Evolutionary conservation across 1,139 yeast genomes (phyloP).

Genomic region (Candida dubliniensis): DNA sequence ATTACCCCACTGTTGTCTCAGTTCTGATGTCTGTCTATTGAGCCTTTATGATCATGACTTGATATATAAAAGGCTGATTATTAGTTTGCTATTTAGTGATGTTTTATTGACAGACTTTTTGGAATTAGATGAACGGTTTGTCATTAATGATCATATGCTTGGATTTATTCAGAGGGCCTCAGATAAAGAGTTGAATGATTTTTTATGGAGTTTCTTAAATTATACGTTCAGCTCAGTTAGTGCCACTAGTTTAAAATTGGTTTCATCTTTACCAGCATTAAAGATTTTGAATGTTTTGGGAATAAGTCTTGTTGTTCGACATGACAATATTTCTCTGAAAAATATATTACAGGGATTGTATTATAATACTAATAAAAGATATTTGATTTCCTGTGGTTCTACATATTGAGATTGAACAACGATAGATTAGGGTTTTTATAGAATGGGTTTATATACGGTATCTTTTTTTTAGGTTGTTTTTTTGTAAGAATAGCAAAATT

Average conservation of each 20-base stretch:
- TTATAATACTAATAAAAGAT: slow-evolving; percentile 10
- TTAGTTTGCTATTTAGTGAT: slow-evolving; percentile 9
- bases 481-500: not conserved
- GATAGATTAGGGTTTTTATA: not conserved
- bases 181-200: slow-evolving; percentile 11
- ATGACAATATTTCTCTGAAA: slow-evolving; percentile 2
- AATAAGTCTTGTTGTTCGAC: slow-evolving; percentile 7
- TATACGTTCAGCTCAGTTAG: slow-evolving; percentile 11
- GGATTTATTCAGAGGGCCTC: slow-evolving; percentile 7
- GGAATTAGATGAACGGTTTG: slow-evolving; percentile 11
- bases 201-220: slow-evolving; percentile 10
- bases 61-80: slow-evolving; percentile 8
- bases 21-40: slow-evolving; percentile 9
- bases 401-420: not conserved
- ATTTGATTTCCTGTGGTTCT: slow-evolving; percentile 7
- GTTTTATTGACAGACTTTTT: slow-evolving; percentile 9
- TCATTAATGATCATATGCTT: slow-evolving; percentile 11
- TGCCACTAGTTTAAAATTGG: slow-evolving; percentile 9
- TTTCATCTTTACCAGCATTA: slow-evolving; percentile 9
- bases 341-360: slow-evolving; percentile 7
- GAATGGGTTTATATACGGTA: not conserved
- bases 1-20: slow-evolving; percentile 9
- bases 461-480: slow-evolving; percentile 1
- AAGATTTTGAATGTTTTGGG: slow-evolving; percentile 12
- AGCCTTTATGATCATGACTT: slow-evolving; percentile 10